Conservation (phyloP, 371 early-diverging fungal species). For the Mortierella sp. region DNA sequence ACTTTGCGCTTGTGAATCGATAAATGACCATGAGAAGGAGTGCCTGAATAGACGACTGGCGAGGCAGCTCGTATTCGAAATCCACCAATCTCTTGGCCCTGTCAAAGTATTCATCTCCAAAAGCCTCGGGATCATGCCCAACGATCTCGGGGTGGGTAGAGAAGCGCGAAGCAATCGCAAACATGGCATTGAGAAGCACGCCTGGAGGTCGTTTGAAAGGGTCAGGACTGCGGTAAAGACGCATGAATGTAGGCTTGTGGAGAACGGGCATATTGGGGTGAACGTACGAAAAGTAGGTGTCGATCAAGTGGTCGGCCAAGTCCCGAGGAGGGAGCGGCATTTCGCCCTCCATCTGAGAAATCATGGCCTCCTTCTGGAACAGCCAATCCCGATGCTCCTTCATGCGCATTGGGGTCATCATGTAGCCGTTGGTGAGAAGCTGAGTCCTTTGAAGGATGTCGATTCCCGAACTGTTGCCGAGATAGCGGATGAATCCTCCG, state of each 20-base stretch:
- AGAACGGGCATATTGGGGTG: slow-evolving; percentile 80
- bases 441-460: slow-evolving; percentile 58
- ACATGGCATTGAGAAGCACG: slow-evolving; percentile 80
- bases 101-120: slow-evolving; percentile 55
- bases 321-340: slow-evolving; percentile 72
- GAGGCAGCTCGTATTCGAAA: slow-evolving; percentile 51
- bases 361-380: slow-evolving; percentile 27
- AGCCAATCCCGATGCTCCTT: slow-evolving; percentile 48
- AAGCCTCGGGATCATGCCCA: slow-evolving; percentile 47
- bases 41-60: slow-evolving; percentile 58
- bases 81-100: slow-evolving; percentile 55
- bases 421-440: slow-evolving; percentile 47
- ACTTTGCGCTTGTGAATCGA: slow-evolving; percentile 55
- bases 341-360: slow-evolving; percentile 20
- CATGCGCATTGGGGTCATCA: slow-evolving; percentile 61
- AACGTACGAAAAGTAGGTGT: slow-evolving; percentile 77
- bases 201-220: slow-evolving; percentile 63
- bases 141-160: slow-evolving; percentile 67
- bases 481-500: slow-evolving; percentile 60
- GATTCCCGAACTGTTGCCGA: slow-evolving; percentile 62
- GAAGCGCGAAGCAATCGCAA: slow-evolving; percentile 78
- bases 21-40: slow-evolving; percentile 56
- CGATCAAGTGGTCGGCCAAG: slow-evolving; percentile 74
- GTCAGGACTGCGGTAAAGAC: slow-evolving; percentile 50
- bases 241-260: slow-evolving; percentile 77